Conservation (phyloP, 768 basidiomycete genomes). For the Suillus weaverae region DNA sequence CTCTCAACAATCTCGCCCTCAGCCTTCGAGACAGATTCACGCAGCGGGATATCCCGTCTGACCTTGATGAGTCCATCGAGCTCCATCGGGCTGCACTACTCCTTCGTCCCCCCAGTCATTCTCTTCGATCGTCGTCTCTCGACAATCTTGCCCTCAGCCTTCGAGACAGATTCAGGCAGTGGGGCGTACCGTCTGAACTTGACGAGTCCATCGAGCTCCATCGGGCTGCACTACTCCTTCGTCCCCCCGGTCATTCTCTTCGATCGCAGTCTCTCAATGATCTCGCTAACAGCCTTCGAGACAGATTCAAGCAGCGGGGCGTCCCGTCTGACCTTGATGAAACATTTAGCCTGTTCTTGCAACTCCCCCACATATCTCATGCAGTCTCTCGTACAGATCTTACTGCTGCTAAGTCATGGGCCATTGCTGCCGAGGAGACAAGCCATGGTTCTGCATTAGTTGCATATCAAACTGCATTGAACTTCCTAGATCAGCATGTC, state of each 20-base stretch:
- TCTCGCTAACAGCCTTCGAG: not conserved
- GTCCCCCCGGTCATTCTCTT: not conserved
- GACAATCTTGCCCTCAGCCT: not conserved
- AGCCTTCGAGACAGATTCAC: slow-evolving; percentile 11
- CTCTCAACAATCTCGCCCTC: slow-evolving; percentile 16
- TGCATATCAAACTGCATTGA: too few relatives aligned
- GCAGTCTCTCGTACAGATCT: too few relatives aligned
- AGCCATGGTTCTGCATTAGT: too few relatives aligned
- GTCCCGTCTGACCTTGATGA: too few relatives aligned
- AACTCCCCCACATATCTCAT: too few relatives aligned
- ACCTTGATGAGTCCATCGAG: slow-evolving; percentile 16
- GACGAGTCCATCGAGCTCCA: too few relatives aligned
- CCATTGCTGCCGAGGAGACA: too few relatives aligned
- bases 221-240: not conserved
- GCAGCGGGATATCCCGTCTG: slow-evolving; percentile 7
- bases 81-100: not conserved
- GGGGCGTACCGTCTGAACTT: too few relatives aligned
- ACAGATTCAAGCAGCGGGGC: too few relatives aligned
- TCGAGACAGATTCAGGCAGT: not conserved
- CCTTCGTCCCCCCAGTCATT: not conserved
- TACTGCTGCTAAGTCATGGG: too few relatives aligned
- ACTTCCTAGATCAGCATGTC: too few relatives aligned
- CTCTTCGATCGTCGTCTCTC: not conserved
- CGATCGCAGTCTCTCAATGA: not conserved
- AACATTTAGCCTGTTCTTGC: too few relatives aligned